Evolutionary conservation across 164 flowering plant species (phyloP), one percentile per base, ranked within the genome.

Genomic region (Berberis vulgaris): DNA sequence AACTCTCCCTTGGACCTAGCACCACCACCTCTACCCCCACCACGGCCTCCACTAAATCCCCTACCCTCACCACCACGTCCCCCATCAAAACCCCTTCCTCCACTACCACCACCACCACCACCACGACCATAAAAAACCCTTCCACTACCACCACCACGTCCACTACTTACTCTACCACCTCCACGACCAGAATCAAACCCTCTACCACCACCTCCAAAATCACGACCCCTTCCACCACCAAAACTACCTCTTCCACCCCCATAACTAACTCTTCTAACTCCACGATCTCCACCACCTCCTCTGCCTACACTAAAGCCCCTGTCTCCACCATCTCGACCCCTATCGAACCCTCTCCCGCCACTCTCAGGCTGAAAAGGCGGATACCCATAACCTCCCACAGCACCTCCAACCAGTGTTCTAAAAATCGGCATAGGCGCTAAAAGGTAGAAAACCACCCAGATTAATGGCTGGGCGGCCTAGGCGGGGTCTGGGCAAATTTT

Each of bases 1-100:
- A 95, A 75, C 6, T 87, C 96, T 49, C 76, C 84, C 64, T 75
- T 82, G 0, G 78, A 49, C 57, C 67, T 61, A 38, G 77, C 82
- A 12, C 81, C 79, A 5, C 85, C 83, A 44, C 83, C 71, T 43
- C 77, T 62, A 0, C 83, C 76, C 2, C 78, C 70, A 43, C 83
- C 79, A 3, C 86, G 74, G 39, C 77, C 69, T 49, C 78, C 77
- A 56, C 74, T 74, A 59, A 67, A 64, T 46, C 80, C 69, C 44
- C 77, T 41, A 13, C 26, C 26, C 26, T 26, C 26, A 3, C 79
- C 72, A 55, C 78, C 78, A 54, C 74, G 49, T 8, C 76, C 76
- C 10, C 72, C 71, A 41, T 62, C 74, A 62, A 68, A 66, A 49
- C 80, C 68, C 45, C 77, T 43, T 8, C 81, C 79, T 43, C 63